Base-by-base conservation (phyloP, 1,139 yeast species). In the Geotrichum histeridarum region DNA sequence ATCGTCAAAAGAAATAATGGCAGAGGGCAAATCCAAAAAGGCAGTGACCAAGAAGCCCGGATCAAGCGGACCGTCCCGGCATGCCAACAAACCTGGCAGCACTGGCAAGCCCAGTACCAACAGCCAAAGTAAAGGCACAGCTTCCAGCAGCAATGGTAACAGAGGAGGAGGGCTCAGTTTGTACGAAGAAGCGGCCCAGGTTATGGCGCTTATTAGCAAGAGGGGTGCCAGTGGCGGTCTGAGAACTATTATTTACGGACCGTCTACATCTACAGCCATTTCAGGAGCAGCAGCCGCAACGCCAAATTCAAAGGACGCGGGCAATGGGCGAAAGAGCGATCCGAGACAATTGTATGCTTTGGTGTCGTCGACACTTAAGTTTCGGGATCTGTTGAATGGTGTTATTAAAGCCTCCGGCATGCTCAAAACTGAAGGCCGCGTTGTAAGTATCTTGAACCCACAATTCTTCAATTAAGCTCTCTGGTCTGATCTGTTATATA, bases 261-360 rank as follows among this genome's bases (percentile, higher is more conserved):
- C 27, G 3, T 22, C 27, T 22, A 22, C 27, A 54, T 56, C 5
- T 41, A 30, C n/a, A n/a, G n/a, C n/a, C n/a, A n/a, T n/a, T n/a
- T n/a, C n/a, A n/a, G n/a, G n/a, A n/a, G n/a, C n/a, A n/a, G n/a
- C n/a, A n/a, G n/a, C n/a, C n/a, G n/a, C 27, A 22, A 22, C 27
- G 27, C 27, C 27, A 22, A 22, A 5, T 22, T 22, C 27, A 22
- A 22, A 37, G 18, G 15, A 17, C 17, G n/a, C 39, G 18, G 55
- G 57, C 35, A 68, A 70, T 38, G 72, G 73, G 8, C 18, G 50
- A 12, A 42, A 42, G 38, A 54, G 75, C 1, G 78, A 83, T 54
- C 95, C 96, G 0, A 86, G 86, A 63, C 97, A 90, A 66, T 72
- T 91, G 2, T 89, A 77, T 72, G 98, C 98, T 0, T 72, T 91